These are phyloP conservation scores for Harringtonia lauricola DNA, from an alignment of 2,329 filamentous ascomycete species.

Conservation along the genomic window DNA sequence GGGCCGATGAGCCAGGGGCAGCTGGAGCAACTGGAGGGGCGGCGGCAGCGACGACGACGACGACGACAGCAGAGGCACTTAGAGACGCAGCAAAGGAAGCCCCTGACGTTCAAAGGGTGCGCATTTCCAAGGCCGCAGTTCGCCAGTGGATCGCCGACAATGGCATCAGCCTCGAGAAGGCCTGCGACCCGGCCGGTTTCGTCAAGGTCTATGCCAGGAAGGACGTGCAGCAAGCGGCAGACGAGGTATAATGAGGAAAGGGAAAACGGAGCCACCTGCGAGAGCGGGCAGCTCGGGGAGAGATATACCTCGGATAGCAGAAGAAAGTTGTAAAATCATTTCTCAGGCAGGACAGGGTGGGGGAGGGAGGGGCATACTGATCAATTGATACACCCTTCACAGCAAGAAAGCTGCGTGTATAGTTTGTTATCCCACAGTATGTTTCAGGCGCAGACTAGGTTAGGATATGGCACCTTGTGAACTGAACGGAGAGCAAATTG, in stretches of 20 bases:
- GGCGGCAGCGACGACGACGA: conserved; percentile 5
- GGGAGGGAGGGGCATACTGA: no score
- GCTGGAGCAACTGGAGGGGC: conserved; percentile 1
- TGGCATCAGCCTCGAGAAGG: conserved; percentile 49
- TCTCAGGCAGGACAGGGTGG: no score
- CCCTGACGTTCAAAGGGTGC: conserved; percentile 32
- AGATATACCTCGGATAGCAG: not conserved
- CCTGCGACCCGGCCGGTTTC: conserved; percentile 68
- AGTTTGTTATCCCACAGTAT: no score
- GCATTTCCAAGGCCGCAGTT: conserved; percentile 43
- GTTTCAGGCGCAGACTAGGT: no score
- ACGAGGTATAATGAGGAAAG: conserved; percentile 17
- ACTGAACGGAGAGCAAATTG: no score
- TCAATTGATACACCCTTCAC: no score
- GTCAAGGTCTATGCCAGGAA: conserved; percentile 52
- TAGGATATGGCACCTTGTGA: no score
- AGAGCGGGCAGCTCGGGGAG: not conserved
- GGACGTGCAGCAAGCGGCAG: conserved; percentile 21
- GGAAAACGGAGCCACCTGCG: not conserved
- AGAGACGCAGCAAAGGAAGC: conserved; percentile 13
- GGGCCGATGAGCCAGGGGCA: conserved; percentile 3
- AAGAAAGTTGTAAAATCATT: not conserved
- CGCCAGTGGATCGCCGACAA: conserved; percentile 56
- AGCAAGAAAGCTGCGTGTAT: no score
- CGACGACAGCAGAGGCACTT: conserved; percentile 11